phyloP scores from a whole-genome alignment of 1,139 yeast species.

The Blastobotrys malaysiensis region DNA sequence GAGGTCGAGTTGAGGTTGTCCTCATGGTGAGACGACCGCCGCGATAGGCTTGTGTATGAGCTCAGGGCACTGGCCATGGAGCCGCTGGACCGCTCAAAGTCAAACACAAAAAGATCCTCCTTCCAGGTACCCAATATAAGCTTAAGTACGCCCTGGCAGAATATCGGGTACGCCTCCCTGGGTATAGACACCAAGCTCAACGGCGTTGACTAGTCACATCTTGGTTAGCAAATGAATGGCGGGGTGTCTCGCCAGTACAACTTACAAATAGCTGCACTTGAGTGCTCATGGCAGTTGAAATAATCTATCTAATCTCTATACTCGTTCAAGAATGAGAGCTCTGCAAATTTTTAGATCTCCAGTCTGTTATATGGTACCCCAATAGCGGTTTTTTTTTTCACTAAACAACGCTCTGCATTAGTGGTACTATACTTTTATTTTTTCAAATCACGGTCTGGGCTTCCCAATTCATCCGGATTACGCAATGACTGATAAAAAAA shows the following conservation, averaged over 20 bases:
- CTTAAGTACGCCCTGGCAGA: slow-evolving; percentile 27
- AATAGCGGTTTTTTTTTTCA: background rate
- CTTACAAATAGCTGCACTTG: slow-evolving; percentile 27
- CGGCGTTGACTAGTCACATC: slow-evolving; percentile 17
- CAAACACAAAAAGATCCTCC: slow-evolving; percentile 14
- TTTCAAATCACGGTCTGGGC: background rate
- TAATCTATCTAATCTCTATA: background rate
- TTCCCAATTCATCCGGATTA: background rate
- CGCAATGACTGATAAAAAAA: background rate
- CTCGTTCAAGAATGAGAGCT: background rate
- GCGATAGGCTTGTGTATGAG: background rate
- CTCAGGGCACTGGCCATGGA: background rate
- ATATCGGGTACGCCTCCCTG: slow-evolving; percentile 22
- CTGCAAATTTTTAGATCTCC: background rate
- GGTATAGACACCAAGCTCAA: slow-evolving; percentile 31
- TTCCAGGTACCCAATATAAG: slow-evolving; percentile 27
- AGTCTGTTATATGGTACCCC: background rate
- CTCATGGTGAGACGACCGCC: slow-evolving; percentile 6
- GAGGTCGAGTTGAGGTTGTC: slow-evolving; percentile 8
- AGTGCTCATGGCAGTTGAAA: slow-evolving; percentile 17
- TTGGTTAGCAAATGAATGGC: no score
- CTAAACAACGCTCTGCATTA: background rate
- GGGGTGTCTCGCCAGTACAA: no score
- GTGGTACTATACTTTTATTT: no score
- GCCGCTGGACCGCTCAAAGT: slow-evolving; percentile 6